phyloP scores from a whole-genome alignment of 129 eudicot species.

The Flaveria ramosissima region DNA sequence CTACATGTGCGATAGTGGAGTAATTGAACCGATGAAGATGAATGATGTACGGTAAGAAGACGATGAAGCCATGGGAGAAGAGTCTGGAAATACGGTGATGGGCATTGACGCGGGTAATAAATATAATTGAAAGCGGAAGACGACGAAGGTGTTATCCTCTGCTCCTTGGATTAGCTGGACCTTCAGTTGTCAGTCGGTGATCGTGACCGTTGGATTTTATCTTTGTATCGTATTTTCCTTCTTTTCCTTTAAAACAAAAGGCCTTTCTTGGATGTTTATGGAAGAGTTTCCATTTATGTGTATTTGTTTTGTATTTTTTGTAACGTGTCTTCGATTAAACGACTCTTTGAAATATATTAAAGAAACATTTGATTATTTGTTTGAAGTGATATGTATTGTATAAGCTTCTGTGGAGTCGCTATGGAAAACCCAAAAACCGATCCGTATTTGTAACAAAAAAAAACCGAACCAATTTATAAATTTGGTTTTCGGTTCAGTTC shows the following conservation, averaged over 20 bases:
- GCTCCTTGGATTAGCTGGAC: conserved; percentile 32
- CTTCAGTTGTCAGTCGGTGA: conserved; percentile 27
- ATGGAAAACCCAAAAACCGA: no score
- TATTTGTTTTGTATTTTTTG: background rate
- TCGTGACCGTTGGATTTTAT: conserved; percentile 36
- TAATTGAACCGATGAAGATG: background rate
- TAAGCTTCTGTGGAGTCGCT: no score
- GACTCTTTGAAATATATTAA: no score
- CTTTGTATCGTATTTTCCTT: background rate
- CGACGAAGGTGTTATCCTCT: conserved; percentile 29
- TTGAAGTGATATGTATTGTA: no score
- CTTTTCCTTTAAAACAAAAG: conserved; percentile 29
- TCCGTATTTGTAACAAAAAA: no score
- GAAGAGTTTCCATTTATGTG: conserved; percentile 32
- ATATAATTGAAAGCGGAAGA: conserved; percentile 39
- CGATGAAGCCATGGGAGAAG: conserved; percentile 29
- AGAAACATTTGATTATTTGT: no score
- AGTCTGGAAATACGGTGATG: conserved; percentile 22
- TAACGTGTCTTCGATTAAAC: no score
- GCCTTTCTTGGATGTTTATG: conserved; percentile 34
- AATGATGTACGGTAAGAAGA: conserved; percentile 8
- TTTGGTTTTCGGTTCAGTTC: no score
- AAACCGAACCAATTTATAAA: no score
- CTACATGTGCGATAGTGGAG: background rate
- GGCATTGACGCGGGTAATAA: conserved; percentile 42